Conservation (phyloP, 768 basidiomycete species). For the Lactifluus subvellereus region DNA sequence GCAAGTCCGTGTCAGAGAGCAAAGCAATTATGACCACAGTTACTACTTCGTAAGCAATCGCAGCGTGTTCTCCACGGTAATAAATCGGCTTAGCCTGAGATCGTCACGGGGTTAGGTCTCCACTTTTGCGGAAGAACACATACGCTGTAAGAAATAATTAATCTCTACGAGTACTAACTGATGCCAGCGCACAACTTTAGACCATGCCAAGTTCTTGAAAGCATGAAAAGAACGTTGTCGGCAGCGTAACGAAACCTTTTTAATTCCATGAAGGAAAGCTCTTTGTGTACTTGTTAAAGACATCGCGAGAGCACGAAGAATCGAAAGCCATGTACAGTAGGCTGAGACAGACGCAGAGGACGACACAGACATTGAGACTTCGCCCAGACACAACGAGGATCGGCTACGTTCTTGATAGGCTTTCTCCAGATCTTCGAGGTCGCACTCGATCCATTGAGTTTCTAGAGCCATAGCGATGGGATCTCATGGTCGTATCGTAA, state of each 20-base stretch:
- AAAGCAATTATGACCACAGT: slow-evolving; percentile 83
- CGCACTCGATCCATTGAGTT: slow-evolving; percentile 61
- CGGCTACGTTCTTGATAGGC: slow-evolving; percentile 50
- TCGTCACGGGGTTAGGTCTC: slow-evolving; percentile 53
- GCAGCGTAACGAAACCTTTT: not conserved
- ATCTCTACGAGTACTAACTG: slow-evolving; percentile 24
- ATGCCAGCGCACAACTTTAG: slow-evolving; percentile 37
- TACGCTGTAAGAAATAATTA: slow-evolving; percentile 54
- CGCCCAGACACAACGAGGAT: not conserved
- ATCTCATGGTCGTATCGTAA: slow-evolving; percentile 50
- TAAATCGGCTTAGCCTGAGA: not conserved
- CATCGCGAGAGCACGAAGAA: slow-evolving; percentile 15
- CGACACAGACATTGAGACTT: not conserved
- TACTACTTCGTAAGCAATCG: slow-evolving; percentile 69
- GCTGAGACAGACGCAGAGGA: not conserved
- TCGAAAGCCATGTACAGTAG: slow-evolving; percentile 3
- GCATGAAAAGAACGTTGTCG: slow-evolving; percentile 37
- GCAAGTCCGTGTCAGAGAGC: slow-evolving; percentile 71
- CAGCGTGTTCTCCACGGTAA: not conserved
- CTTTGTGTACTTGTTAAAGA: slow-evolving; percentile 12
- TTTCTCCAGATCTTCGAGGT: slow-evolving; percentile 52
- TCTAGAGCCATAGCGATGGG: slow-evolving; percentile 53
- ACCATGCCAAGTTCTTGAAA: slow-evolving; percentile 85
- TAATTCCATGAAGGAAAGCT: not conserved
- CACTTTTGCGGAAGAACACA: slow-evolving; percentile 81